phyloP scores from a whole-genome alignment of 2,329 filamentous ascomycete genomes.

The Ceratocystis colombiana region DNA sequence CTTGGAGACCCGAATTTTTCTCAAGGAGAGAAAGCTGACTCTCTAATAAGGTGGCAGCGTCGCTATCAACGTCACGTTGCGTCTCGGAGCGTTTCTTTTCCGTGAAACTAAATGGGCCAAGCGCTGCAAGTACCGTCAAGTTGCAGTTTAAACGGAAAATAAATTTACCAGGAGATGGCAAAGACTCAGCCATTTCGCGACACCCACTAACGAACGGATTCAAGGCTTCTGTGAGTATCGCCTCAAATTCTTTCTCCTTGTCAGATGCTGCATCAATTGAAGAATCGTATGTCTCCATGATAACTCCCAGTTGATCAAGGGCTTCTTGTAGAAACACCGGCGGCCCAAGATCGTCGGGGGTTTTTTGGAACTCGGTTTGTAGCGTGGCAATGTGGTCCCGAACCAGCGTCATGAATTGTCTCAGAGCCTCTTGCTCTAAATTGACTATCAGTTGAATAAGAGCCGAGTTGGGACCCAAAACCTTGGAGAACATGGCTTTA shows the following conservation, averaged over 20 bases:
- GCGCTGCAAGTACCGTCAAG: slow-evolving; percentile 45
- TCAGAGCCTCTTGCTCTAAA: slow-evolving; percentile 65
- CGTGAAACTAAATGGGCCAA: slow-evolving; percentile 56
- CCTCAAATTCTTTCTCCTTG: slow-evolving; percentile 59
- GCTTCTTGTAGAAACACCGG: slow-evolving; percentile 74
- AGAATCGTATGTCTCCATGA: slow-evolving; percentile 80
- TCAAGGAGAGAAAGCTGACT: slow-evolving; percentile 66
- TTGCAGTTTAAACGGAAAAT: slow-evolving; percentile 69
- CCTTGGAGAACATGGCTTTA: slow-evolving; percentile 67
- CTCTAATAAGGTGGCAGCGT: slow-evolving; percentile 40
- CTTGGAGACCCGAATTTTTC: slow-evolving; percentile 60
- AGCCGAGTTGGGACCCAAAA: slow-evolving; percentile 59
- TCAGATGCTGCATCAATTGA: slow-evolving; percentile 55
- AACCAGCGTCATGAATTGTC: slow-evolving; percentile 72
- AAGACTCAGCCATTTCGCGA: slow-evolving; percentile 53
- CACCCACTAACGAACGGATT: slow-evolving; percentile 78
- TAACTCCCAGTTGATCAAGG: slow-evolving; percentile 62
- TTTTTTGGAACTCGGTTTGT: slow-evolving; percentile 59
- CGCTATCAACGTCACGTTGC: slow-evolving; percentile 43
- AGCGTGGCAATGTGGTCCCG: slow-evolving; percentile 67
- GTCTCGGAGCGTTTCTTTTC: slow-evolving; percentile 43
- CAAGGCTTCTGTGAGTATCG: slow-evolving; percentile 66
- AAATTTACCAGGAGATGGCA: slow-evolving; percentile 50
- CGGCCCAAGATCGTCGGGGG: slow-evolving; percentile 61
- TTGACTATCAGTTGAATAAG: slow-evolving; percentile 58